phyloP scores from a whole-genome alignment of 2,329 filamentous ascomycete genomes.

The Cladorrhinum sp. region DNA sequence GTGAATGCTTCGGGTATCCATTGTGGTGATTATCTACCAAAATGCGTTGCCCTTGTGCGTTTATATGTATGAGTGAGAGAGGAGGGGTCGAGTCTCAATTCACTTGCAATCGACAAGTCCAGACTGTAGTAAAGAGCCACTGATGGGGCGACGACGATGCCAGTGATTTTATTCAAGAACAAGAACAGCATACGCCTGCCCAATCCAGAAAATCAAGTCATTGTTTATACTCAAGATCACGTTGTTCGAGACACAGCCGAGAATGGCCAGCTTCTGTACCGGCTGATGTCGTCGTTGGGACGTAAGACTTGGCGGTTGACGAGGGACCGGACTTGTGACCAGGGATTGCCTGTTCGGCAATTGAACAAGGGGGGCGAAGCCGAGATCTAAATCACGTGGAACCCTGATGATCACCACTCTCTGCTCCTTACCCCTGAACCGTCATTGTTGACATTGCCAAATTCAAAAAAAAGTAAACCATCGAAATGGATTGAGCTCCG shows the following conservation, averaged over 20 bases:
- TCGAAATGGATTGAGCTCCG: not conserved
- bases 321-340: not conserved
- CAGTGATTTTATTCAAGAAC: not conserved
- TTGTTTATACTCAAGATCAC: not conserved
- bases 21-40: conserved; percentile 5
- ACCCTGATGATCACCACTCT: not conserved
- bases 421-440: not conserved
- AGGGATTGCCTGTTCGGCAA: not conserved
- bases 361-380: not conserved
- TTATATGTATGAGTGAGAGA: not conserved
- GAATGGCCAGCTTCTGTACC: not conserved
- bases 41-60: not conserved
- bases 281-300: not conserved
- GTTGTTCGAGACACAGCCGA: not conserved
- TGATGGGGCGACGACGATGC: not conserved
- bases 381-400: not conserved
- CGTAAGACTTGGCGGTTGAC: not conserved
- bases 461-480: not conserved
- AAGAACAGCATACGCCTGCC: not conserved
- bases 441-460: too few species aligned
- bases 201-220: not conserved
- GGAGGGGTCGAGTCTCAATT: not conserved
- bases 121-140: not conserved
- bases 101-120: not conserved
- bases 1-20: conserved; percentile 27